These are phyloP conservation scores for Fusarium praegraminearum DNA, from an alignment of 2,329 filamentous ascomycete species.

Conservation along the genomic window DNA sequence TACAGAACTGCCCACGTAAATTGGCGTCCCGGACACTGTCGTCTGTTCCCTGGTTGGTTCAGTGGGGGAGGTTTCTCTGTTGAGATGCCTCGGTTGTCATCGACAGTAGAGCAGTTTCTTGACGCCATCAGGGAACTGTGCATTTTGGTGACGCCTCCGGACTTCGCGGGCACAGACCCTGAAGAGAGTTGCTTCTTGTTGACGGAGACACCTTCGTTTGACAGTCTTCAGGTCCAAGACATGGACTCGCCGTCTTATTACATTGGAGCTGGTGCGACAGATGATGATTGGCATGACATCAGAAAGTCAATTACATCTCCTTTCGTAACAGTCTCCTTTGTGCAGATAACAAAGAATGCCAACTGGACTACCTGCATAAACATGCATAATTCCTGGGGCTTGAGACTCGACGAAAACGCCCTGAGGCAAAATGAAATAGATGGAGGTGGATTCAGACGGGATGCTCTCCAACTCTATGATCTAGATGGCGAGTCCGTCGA, in stretches of 20 bases:
- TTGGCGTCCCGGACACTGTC: constrained; percentile 16
- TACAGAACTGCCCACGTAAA: neutral
- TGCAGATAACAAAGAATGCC: neutral
- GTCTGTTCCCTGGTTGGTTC: constrained; percentile 21
- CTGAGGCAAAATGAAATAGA: neutral
- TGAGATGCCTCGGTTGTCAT: constrained; percentile 23
- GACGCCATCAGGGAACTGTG: neutral
- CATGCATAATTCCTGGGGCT: constrained; percentile 43
- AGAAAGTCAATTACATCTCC: constrained; percentile 38
- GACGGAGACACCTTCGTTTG: constrained; percentile 13
- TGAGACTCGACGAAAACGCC: neutral
- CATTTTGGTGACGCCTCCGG: neutral
- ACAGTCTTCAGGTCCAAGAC: neutral
- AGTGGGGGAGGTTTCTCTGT: neutral
- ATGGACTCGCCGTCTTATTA: constrained; percentile 33
- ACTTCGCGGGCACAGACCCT: neutral
- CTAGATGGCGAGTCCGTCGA: neutral
- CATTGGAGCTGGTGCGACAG: constrained; percentile 24
- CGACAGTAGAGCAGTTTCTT: neutral
- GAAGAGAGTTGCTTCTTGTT: constrained; percentile 27
- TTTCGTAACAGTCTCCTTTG: constrained; percentile 15
- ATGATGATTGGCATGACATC: constrained; percentile 44
- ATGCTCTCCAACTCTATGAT: neutral
- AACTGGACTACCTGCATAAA: constrained; percentile 39
- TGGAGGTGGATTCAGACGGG: neutral